phyloP scores from a whole-genome alignment of 495 filamentous ascomycete genomes.

The Immersiella caudata region DNA sequence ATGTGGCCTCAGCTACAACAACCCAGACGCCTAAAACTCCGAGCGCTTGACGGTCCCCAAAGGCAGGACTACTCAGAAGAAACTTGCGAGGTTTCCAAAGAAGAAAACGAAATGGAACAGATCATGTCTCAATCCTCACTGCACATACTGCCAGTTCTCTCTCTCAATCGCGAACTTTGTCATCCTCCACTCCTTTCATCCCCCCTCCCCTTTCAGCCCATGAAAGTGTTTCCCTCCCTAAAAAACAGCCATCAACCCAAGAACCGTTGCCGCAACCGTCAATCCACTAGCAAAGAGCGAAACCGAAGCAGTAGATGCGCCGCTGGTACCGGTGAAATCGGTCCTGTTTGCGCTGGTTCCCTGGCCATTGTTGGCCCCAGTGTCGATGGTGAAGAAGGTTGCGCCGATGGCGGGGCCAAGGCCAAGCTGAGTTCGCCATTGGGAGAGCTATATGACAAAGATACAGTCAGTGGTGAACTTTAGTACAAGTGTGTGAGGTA shows the following conservation, averaged over 20 bases:
- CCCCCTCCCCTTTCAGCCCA: neutral
- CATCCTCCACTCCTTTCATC: neutral
- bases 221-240: neutral
- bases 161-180: neutral
- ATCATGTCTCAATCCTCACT: neutral
- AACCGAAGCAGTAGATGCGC: neutral
- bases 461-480: neutral
- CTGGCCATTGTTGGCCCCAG: slow-evolving; percentile 20
- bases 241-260: slow-evolving; percentile 4
- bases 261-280: neutral
- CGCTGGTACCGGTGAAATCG: neutral
- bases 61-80: neutral
- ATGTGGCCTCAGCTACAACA: neutral
- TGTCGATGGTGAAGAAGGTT: slow-evolving; percentile 33
- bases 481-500: neutral
- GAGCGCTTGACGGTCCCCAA: neutral
- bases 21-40: neutral
- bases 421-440: slow-evolving; percentile 28
- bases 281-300: neutral
- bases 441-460: slow-evolving; percentile 7
- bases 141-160: neutral
- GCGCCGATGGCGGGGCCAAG: slow-evolving; percentile 35
- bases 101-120: neutral
- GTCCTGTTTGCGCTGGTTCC: slow-evolving; percentile 16
- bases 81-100: neutral